phyloP scores from a whole-genome alignment of 805 yeast genomes.

The Grigorovia yakushimaensis region DNA sequence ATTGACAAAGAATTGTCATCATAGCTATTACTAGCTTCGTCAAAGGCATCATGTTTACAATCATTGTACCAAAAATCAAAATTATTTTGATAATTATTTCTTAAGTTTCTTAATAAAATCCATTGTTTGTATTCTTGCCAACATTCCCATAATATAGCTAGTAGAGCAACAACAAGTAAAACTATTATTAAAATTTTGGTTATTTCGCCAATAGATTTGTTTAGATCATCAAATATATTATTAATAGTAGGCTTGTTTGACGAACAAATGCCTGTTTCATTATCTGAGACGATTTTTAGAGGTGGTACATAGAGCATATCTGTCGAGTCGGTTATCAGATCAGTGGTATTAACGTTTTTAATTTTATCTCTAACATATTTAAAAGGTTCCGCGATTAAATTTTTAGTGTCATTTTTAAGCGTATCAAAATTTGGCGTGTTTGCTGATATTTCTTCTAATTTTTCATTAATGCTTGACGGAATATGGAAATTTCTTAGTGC shows the following conservation, averaged over 20 bases:
- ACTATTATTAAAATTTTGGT: conserved; percentile 33
- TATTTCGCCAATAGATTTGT: conserved; percentile 27
- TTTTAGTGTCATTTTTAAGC: conserved; percentile 50
- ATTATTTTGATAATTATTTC: conserved; percentile 13
- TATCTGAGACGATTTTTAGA: conserved; percentile 8
- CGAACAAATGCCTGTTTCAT: conserved; percentile 31
- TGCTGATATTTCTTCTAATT: conserved; percentile 41
- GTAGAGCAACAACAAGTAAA: conserved; percentile 33
- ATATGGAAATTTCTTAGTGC: conserved; percentile 51
- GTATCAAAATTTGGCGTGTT: conserved; percentile 57
- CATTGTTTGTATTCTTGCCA: conserved; percentile 40
- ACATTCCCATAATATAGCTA: conserved; percentile 34
- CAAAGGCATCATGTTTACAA: background rate
- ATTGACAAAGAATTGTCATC: background rate
- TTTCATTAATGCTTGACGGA: conserved; percentile 51
- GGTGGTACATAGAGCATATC: conserved; percentile 35
- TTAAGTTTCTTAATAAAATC: conserved; percentile 34
- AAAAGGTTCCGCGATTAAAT: conserved; percentile 52
- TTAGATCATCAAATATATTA: conserved; percentile 29
- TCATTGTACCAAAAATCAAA: background rate
- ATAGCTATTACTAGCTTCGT: background rate
- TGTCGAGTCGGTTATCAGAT: conserved; percentile 11
- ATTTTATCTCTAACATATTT: conserved; percentile 35
- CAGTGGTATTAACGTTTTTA: conserved; percentile 24
- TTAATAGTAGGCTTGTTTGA: conserved; percentile 32